Evolutionary conservation across 495 filamentous ascomycete species (phyloP), one percentile per base, ranked within the genome.

Genomic region (Cercophora scortea): DNA sequence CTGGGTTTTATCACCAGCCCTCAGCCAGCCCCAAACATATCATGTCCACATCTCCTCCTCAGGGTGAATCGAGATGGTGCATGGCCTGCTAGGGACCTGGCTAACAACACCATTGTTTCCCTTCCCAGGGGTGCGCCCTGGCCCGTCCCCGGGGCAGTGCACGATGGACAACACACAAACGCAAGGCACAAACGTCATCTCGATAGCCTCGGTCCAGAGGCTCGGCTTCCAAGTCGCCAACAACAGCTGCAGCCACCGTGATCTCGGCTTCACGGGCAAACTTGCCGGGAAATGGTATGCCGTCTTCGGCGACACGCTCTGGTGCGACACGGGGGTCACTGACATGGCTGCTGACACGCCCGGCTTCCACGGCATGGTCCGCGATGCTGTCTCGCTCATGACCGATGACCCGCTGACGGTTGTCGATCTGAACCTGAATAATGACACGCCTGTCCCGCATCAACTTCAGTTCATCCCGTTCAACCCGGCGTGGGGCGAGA

Each of bases 241-340:
- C 39, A 72, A 72, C 52, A 70, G 62, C 59, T 69, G 64, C 59
- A 62, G 57, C 33, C 59, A 62, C 35, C 66, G 70, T 15, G 70
- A 71, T 49, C 60, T 72, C n/a, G 70, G 70, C 18, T 73, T 71
- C 58, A 62, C 70, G 0, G 70, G 68, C 11, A 42, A 60, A n/a
- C 39, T 73, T 1, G 51, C 55, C 1, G 61, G 68, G 3, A 59
- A 61, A 47, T 72, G 68, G 68, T 72, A 70, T 42, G 60, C 62
- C 36, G 43, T 72, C 11, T 72, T 53, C 17, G 70, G 63, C 11
- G 70, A 72, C 50, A 69, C 68, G 8, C 49, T 65, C 10, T 72
- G 65, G 63, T 67, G 67, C 48, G 57, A 56, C 1, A 41, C 61
- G 0, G 63, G 62, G 3, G 61, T 70, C 4, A 63, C 59, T 5